These are phyloP conservation scores for Pseudogymnoascus sp. DNA, from an alignment of 2,329 filamentous ascomycete genomes.

Conservation along the genomic window DNA sequence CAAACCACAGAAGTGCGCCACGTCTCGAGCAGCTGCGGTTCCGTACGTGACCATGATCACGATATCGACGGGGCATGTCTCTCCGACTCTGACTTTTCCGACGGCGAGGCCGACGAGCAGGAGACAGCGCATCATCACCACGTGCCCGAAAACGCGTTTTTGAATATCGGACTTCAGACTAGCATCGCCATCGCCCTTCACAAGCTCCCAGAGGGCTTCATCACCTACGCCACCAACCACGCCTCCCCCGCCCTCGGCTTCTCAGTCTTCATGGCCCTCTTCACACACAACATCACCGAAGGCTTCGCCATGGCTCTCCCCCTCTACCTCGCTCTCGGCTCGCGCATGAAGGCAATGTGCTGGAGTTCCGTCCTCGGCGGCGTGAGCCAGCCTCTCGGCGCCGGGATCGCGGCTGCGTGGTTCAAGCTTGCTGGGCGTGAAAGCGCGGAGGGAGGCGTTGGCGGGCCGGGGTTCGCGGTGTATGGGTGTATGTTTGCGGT, in stretches of 20 bases:
- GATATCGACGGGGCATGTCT: constrained; percentile 14
- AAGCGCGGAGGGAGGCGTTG: constrained; percentile 29
- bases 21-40: background rate
- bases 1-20: background rate
- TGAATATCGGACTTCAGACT: constrained; percentile 92
- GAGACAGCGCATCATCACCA: constrained; percentile 72
- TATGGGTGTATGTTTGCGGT: constrained; percentile 81
- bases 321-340: constrained; percentile 82
- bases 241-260: constrained; percentile 83
- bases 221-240: constrained; percentile 96
- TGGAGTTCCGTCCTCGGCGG: constrained; percentile 82
- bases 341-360: constrained; percentile 71
- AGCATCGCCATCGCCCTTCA: constrained; percentile 91
- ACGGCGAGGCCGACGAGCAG: constrained; percentile 19
- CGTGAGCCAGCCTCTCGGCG: constrained; percentile 78
- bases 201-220: constrained; percentile 81
- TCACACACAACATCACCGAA: constrained; percentile 97
- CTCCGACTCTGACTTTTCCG: constrained; percentile 16
- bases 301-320: constrained; percentile 92
- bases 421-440: constrained; percentile 61
- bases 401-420: constrained; percentile 76
- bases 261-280: constrained; percentile 88
- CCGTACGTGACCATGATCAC: background rate
- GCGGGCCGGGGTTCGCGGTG: constrained; percentile 45
- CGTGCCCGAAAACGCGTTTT: constrained; percentile 86